These are phyloP conservation scores for Cladosporium sphaerospermum DNA, from an alignment of 2,329 filamentous ascomycete species.

Conservation along the genomic window DNA sequence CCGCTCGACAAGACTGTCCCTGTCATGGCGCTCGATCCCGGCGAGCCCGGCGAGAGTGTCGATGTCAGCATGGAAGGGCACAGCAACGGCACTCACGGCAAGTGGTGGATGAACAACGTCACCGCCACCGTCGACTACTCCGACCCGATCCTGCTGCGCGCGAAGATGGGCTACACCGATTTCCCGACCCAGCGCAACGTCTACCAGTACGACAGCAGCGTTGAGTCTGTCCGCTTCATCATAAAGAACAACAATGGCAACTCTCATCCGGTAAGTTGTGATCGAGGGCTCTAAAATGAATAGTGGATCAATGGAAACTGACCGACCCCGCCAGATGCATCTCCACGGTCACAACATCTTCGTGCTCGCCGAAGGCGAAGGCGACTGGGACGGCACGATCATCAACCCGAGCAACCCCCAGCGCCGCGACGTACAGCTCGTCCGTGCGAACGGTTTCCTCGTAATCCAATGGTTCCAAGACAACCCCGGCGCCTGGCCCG, in stretches of 20 bases:
- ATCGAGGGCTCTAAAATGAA: background rate
- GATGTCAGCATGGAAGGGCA: conserved; percentile 8
- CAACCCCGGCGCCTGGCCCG: conserved; percentile 32
- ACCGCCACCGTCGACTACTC: conserved; percentile 54
- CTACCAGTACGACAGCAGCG: conserved; percentile 33
- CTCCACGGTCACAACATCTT: conserved; percentile 45
- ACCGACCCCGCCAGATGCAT: conserved; percentile 33
- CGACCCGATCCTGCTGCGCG: conserved; percentile 50
- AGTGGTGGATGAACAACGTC: conserved; percentile 50
- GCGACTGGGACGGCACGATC: conserved; percentile 37
- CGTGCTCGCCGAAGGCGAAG: conserved; percentile 36
- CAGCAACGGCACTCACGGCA: conserved; percentile 21
- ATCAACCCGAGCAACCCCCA: conserved; percentile 33
- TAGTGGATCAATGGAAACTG: background rate
- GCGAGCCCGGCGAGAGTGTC: conserved; percentile 5
- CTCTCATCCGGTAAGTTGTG: conserved; percentile 15
- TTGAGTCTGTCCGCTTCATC: conserved; percentile 20
- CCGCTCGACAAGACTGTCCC: conserved; percentile 8
- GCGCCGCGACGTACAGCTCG: conserved; percentile 31
- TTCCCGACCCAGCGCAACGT: conserved; percentile 35
- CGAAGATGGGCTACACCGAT: conserved; percentile 31
- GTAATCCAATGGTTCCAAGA: conserved; percentile 32
- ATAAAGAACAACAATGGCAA: conserved; percentile 27
- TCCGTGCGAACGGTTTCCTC: conserved; percentile 26
- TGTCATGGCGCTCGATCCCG: conserved; percentile 5